Percentiles rank a stretch among this genome's conserved stretches.
phyloP scores from a whole-genome alignment of 768 basidiomycete genomes.

The Lentinula lateritia region DNA sequence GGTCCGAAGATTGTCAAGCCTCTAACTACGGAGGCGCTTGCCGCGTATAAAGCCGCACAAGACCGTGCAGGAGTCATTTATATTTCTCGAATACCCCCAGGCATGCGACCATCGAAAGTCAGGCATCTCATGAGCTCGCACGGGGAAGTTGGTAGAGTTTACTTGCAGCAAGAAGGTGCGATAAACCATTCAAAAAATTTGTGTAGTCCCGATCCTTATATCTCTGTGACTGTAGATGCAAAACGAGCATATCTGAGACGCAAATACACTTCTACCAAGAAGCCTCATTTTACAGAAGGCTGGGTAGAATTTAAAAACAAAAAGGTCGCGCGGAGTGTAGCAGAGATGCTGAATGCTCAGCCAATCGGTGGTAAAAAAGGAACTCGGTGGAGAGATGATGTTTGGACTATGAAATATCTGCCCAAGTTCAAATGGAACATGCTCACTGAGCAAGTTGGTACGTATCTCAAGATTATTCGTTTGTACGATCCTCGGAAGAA shows the following conservation, averaged over 20 bases:
- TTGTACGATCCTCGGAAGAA: background rate
- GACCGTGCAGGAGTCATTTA: conserved; percentile 84
- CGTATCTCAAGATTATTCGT: conserved; percentile 25
- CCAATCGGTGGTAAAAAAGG: conserved; percentile 93
- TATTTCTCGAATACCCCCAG: conserved; percentile 94
- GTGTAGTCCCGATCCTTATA: background rate
- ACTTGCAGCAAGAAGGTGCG: conserved; percentile 87
- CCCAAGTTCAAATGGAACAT: conserved; percentile 99
- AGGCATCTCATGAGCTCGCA: conserved; percentile 87
- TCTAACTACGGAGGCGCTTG: conserved; percentile 68
- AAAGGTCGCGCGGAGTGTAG: conserved; percentile 80
- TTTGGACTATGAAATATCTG: conserved; percentile 99
- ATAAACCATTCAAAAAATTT: background rate
- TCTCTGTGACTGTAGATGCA: conserved; percentile 44
- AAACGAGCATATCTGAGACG: conserved; percentile 82
- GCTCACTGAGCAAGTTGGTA: conserved; percentile 97
- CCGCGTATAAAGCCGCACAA: conserved; percentile 67
- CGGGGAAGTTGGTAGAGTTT: conserved; percentile 89
- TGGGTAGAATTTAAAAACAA: conserved; percentile 99
- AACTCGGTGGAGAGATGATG: conserved; percentile 88
- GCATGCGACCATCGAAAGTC: conserved; percentile 95
- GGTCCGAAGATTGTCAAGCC: conserved; percentile 67
- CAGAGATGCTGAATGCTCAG: conserved; percentile 94
- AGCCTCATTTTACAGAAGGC: conserved; percentile 88
- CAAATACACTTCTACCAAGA: conserved; percentile 80